Evolutionary conservation across 768 basidiomycete species (phyloP), one percentile per base, ranked within the genome.

Genomic region (Phlegmacium glaucopus): DNA sequence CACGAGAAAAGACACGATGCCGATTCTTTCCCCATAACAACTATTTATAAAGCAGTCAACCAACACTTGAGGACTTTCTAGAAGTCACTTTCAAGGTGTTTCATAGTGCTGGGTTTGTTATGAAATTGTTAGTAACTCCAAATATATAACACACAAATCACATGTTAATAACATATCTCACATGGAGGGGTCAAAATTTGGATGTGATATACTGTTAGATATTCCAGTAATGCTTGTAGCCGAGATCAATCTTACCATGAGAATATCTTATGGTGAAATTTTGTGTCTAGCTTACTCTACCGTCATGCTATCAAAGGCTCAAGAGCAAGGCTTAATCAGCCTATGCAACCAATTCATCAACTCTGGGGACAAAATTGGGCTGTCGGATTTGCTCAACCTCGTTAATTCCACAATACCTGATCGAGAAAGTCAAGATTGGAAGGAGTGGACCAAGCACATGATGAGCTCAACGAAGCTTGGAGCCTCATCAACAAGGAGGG

Each of bases 401-500:
- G 36, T 46, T 9, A 29, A 38, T 15, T 3, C 37, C 1, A 39
- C 29, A 9, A 55, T 55, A 7, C 50, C 47, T 5, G 34, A 55
- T 22, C 16, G 13, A 4, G 11, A 37, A 2, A 51, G 53, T 34
- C 53, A 48, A 43, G 50, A 55, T 41, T 52, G 53, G 50, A 16
- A 51, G 37, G 34, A 12, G 11, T 55, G 51, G 53, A n/a, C n/a
- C 54, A 52, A 52, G 29, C 44, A 55, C 39, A 55, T 55, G 54
- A 55, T 3, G 4, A 45, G 36, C 47, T 55, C n/a, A 55, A 55
- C 30, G 42, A 55, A 39, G 35, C 32, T 6, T 55, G 54, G 53
- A 5, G 15, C n/a, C 45, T 18, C 9, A 51, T 45, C 17, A 38
- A 29, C 15, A 52, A 48, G 32, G 53, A 51, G 26, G 47, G 47